Evolutionary conservation across 768 basidiomycete genomes (phyloP), one percentile per base, ranked within the genome.

Genomic region (Cystobasidium ongulense): DNA sequence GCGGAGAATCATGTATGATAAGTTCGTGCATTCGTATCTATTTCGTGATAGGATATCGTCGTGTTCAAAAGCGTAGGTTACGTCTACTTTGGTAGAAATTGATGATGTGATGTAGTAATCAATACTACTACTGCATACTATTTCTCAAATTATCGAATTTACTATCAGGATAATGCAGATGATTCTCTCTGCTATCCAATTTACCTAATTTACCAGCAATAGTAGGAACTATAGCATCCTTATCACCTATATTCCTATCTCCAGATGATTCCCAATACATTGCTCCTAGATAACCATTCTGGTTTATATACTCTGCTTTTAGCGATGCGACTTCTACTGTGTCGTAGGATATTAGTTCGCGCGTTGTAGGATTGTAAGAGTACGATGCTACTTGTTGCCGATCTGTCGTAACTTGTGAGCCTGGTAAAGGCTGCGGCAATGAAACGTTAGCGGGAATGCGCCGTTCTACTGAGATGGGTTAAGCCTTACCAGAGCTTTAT

Each of bases 251-350:
- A 0, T 86, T 86, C 80, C 92, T 91, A 82, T 97, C 95, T 1
- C 91, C 92, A 76, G 88, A 89, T 50, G 95, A 83, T 80, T 94
- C 91, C 91, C 82, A 84, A 89, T 78, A 84, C 96, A 99, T 99
- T 70, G 89, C 90, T 0, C 96, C 96, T 5, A 90, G 91, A 2
- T 98, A 82, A 61, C 11, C 81, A 80, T 43, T 33, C 17, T 1
- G 27, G 57, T n/a, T 29, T 29, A 46, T 33, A 5, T 7, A 74
- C 7, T 85, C 84, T 17, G 90, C 91, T 81, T 94, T 93, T 85
- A 85, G 85, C 64, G 81, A 80, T 1, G 85, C 91, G 1, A 90
- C 85, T 25, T 86, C 82, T 70, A 88, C 89, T 52, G 83, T 85
- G 79, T 95, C 92, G 79, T 87, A 95, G 79, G 89, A 89, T 76